Evolutionary conservation across 345 rosid genomes (phyloP).

Genomic region (Acer campestre): DNA sequence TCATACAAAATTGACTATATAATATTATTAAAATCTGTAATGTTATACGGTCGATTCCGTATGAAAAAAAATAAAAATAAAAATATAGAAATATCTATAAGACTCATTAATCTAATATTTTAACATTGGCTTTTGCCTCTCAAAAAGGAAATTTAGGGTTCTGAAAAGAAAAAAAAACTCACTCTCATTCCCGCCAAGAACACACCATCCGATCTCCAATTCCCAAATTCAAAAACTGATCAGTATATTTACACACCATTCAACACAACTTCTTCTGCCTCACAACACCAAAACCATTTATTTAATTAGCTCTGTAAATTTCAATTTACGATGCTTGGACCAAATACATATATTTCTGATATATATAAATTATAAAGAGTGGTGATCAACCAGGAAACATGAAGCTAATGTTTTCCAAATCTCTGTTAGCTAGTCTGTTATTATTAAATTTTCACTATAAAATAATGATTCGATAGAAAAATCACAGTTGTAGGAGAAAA

Average conservation of each 20-base stretch:
- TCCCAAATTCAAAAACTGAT: slow-evolving; percentile 9
- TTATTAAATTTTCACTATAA: neutral
- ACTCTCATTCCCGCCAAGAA: neutral
- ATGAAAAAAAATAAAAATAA: too few species aligned
- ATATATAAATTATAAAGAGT: neutral
- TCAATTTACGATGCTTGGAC: slow-evolving; percentile 11
- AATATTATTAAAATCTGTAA: too few species aligned
- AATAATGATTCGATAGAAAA: neutral
- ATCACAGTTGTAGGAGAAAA: too few species aligned
- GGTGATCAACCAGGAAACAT: neutral
- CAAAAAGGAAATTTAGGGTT: slow-evolving; percentile 10
- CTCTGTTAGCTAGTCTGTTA: neutral
- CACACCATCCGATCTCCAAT: slow-evolving; percentile 7
- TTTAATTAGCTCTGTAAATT: neutral
- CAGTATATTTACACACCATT: neutral
- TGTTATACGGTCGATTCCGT: too few species aligned
- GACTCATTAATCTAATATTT: too few species aligned
- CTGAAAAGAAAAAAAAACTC: neutral
- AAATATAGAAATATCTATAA: too few species aligned
- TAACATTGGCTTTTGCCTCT: too few species aligned
- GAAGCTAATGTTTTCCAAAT: neutral
- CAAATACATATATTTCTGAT: neutral
- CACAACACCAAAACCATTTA: too few species aligned
- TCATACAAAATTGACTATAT: too few species aligned
- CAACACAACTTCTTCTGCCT: neutral